These are phyloP conservation scores for Aspergillus haitiensis DNA, from an alignment of 495 filamentous ascomycete genomes.

Conservation along the genomic window DNA sequence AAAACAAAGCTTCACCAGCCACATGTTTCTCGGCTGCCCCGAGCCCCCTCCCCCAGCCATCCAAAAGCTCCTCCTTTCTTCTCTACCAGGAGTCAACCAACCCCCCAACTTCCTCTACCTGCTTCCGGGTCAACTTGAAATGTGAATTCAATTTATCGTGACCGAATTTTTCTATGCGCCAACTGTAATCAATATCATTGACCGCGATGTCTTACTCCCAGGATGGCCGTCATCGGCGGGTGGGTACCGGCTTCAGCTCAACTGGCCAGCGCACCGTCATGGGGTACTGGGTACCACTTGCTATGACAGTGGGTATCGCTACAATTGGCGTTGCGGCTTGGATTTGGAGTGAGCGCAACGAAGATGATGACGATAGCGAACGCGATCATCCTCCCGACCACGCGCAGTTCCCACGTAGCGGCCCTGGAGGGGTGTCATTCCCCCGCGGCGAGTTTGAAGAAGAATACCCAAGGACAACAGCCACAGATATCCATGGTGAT, in stretches of 20 bases:
- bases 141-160: conserved; percentile 39
- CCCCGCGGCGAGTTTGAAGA: conserved; percentile 32
- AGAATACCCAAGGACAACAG: conserved; percentile 36
- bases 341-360: conserved; percentile 85
- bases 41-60: conserved; percentile 31
- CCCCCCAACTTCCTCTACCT: conserved; percentile 14
- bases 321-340: conserved; percentile 82
- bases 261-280: conserved; percentile 64
- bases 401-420: conserved; percentile 39
- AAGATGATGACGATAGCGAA: conserved; percentile 66
- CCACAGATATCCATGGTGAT: conserved; percentile 38
- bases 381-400: conserved; percentile 50
- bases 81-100: conserved; percentile 19
- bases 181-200: conserved; percentile 30
- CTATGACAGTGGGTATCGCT: conserved; percentile 79
- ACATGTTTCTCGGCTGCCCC: conserved; percentile 46
- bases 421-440: conserved; percentile 28
- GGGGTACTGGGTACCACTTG: conserved; percentile 83
- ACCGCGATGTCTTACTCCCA: conserved; percentile 75
- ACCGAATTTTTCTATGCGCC: conserved; percentile 36
- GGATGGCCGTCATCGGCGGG: conserved; percentile 57
- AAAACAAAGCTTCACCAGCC: conserved; percentile 44
- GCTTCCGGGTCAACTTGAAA: conserved; percentile 30
- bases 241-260: conserved; percentile 54
- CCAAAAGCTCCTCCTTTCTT: conserved; percentile 30